These are phyloP conservation scores for Alloteropsis semialata DNA, from an alignment of 176 grass and related monocot genomes.

Conservation along the genomic window DNA sequence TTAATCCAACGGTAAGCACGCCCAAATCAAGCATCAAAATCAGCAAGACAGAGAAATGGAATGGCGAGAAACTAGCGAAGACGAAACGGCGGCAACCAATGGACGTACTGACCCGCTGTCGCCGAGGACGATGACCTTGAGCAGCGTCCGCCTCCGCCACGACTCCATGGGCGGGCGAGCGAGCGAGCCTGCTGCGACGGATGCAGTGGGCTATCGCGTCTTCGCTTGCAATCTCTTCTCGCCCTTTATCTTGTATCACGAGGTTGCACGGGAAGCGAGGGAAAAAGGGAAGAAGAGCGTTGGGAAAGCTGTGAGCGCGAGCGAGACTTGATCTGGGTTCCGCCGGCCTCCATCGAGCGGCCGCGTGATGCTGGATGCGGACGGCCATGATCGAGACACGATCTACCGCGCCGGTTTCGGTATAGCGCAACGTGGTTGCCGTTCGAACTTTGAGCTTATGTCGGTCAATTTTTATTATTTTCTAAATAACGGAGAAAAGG, in stretches of 20 bases:
- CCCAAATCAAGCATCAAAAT: not conserved
- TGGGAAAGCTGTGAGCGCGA: not conserved
- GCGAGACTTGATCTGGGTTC: not conserved
- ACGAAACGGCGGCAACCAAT: not conserved
- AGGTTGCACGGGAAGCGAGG: conserved; percentile 41
- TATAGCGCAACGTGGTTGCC: not conserved
- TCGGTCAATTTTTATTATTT: not conserved
- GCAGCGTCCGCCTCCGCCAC: conserved; percentile 53
- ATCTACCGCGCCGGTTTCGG: not conserved
- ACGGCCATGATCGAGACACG: not conserved
- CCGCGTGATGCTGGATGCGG: not conserved
- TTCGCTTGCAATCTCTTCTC: not conserved
- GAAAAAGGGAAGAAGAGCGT: not conserved
- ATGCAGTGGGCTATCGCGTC: not conserved
- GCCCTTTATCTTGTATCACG: conserved; percentile 37
- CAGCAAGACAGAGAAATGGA: not conserved
- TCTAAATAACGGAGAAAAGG: not conserved
- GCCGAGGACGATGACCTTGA: conserved; percentile 72
- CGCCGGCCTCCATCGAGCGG: not conserved
- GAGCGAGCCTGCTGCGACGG: not conserved
- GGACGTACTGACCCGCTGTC: conserved; percentile 45
- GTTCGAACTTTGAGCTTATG: not conserved
- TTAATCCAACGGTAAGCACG: not conserved
- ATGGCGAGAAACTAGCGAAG: not conserved
- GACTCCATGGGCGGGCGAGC: conserved; percentile 15